phyloP scores from a whole-genome alignment of 352 stramenopile genomes.

The Globisporangium camurandrum region DNA sequence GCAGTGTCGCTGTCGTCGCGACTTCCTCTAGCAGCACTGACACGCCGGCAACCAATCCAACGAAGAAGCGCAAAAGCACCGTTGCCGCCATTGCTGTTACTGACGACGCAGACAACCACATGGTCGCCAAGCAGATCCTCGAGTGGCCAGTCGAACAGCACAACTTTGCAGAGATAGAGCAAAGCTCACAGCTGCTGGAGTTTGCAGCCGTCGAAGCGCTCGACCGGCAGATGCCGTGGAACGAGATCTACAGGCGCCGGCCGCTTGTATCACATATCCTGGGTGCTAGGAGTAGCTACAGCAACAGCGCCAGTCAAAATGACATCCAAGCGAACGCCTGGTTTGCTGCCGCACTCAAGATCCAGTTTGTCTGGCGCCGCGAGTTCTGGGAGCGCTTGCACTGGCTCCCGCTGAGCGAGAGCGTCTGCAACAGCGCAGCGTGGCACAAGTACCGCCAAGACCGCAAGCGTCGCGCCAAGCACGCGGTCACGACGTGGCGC shows the following conservation, averaged over 20 bases:
- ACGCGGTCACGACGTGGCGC: conserved; percentile 27
- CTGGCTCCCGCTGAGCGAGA: conserved; percentile 40
- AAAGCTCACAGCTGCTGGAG: conserved; percentile 23
- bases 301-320: too few relatives aligned
- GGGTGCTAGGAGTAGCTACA: conserved; percentile 16
- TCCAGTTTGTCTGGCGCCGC: conserved; percentile 35
- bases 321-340: conserved; percentile 20
- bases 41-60: too few relatives aligned
- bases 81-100: neutral
- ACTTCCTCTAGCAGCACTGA: too few relatives aligned
- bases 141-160: conserved; percentile 27
- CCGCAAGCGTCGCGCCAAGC: conserved; percentile 27
- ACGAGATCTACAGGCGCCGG: conserved; percentile 30
- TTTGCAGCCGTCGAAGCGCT: conserved; percentile 19
- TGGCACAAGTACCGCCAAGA: conserved; percentile 37
- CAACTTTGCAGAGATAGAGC: conserved; percentile 33
- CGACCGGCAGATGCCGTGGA: conserved; percentile 24
- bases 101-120: conserved; percentile 7
- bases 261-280: conserved; percentile 24
- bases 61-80: too few relatives aligned
- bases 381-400: conserved; percentile 43
- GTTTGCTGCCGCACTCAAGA: conserved; percentile 28
- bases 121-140: conserved; percentile 26
- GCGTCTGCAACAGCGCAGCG: conserved; percentile 20
- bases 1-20: too few relatives aligned